phyloP scores from a whole-genome alignment of 805 yeast species.

The Lipomyces yamadae region DNA sequence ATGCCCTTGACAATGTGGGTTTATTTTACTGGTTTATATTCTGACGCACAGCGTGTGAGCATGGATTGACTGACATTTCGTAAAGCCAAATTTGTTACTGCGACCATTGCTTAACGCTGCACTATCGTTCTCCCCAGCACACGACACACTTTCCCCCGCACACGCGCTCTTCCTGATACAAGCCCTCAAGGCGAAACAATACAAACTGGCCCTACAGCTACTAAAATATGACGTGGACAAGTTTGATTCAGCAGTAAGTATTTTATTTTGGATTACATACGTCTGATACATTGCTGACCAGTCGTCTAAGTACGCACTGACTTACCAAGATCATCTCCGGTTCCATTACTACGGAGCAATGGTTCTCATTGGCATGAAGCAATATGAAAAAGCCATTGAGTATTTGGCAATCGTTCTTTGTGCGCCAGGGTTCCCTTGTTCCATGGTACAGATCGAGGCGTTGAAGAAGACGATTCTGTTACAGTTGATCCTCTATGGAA shows the following conservation, averaged over 20 bases:
- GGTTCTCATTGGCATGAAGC: constrained; percentile 20
- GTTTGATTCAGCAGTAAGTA: constrained; percentile 22
- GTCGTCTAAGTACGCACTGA: constrained; percentile 4
- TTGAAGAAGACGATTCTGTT: constrained; percentile 32
- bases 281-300: background rate
- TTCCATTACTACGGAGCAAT: constrained; percentile 36
- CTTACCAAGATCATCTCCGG: constrained; percentile 29
- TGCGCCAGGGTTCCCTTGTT: constrained; percentile 15
- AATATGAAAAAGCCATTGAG: constrained; percentile 32
- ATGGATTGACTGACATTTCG: background rate
- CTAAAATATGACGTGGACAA: constrained; percentile 11
- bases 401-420: constrained; percentile 24
- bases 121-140: constrained; percentile 18
- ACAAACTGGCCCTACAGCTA: constrained; percentile 14
- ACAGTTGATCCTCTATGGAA: constrained; percentile 23
- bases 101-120: constrained; percentile 25
- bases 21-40: background rate
- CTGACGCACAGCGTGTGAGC: background rate
- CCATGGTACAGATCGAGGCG: constrained; percentile 32
- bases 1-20: constrained; percentile 14
- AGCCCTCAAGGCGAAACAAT: constrained; percentile 18
- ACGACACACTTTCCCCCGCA: constrained; percentile 30
- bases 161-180: constrained; percentile 25
- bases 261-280: background rate
- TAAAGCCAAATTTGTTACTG: constrained; percentile 19